Percentiles rank a stretch among this genome's conserved stretches.
Conservation (phyloP, 2,329 filamentous ascomycete species). For the Trichoderma arundinaceum region DNA sequence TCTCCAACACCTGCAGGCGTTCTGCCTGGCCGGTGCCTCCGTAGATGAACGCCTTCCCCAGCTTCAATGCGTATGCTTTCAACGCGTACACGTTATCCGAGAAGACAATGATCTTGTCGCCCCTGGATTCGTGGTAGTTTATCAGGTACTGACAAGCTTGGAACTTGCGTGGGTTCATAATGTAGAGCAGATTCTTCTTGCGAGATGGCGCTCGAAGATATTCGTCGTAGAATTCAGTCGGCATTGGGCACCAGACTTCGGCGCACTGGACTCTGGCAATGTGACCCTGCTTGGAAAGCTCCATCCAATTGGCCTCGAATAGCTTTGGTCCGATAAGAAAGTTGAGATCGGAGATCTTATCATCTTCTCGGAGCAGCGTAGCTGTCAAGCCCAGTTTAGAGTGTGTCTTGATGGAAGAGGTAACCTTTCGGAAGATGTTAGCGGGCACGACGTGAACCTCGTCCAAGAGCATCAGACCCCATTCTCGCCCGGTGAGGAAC, state of each 20-base stretch:
- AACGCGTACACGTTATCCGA: constrained; percentile 96
- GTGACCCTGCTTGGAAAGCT: constrained; percentile 93
- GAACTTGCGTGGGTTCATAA: constrained; percentile 98
- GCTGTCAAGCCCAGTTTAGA: constrained; percentile 94
- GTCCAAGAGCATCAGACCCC: constrained; percentile 96
- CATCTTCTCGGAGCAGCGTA: constrained; percentile 91
- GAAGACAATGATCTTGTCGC: constrained; percentile 98
- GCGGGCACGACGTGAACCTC: constrained; percentile 98
- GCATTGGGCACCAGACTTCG: constrained; percentile 99
- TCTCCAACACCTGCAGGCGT: constrained; percentile 84
- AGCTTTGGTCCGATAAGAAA: constrained; percentile 97
- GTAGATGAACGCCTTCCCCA: constrained; percentile 89
- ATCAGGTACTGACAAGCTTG: constrained; percentile 98
- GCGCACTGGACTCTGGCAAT: constrained; percentile 98
- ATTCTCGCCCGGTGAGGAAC: constrained; percentile 86
- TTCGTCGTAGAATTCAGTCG: constrained; percentile 95
- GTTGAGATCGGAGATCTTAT: constrained; percentile 97
- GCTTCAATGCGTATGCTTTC: constrained; percentile 79
- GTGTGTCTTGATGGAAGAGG: constrained; percentile 89
- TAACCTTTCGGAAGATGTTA: constrained; percentile 94
- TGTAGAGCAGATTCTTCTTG: constrained; percentile 69
- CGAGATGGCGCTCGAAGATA: constrained; percentile 74
- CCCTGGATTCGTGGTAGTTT: constrained; percentile 91
- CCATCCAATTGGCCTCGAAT: constrained; percentile 99
- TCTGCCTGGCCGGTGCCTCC: constrained; percentile 86